Evolutionary conservation across 352 stramenopile species (phyloP).

Genomic region (Pythium rhizo-oryzae): DNA sequence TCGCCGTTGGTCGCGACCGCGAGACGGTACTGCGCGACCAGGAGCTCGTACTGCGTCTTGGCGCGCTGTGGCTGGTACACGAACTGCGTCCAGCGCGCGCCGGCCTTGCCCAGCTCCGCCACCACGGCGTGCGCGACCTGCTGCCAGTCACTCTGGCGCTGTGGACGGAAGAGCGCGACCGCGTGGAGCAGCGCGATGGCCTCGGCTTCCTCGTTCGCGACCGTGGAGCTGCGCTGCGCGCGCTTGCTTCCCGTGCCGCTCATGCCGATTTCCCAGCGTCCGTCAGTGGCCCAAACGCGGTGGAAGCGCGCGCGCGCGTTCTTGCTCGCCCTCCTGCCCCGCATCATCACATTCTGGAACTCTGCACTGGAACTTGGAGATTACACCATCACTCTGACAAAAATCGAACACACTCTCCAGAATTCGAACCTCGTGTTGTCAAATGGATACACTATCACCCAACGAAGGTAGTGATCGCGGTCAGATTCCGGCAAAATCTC

Average conservation of each 20-base stretch:
- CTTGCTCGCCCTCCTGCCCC: too few relatives aligned
- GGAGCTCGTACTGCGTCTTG: slow-evolving; percentile 6
- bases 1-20: not conserved
- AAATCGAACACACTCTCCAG: too few relatives aligned
- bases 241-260: not conserved
- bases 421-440: too few relatives aligned
- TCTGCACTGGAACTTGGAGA: too few relatives aligned
- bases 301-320: too few relatives aligned
- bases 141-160: slow-evolving; percentile 3
- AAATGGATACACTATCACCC: too few relatives aligned
- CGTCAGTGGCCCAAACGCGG: too few relatives aligned
- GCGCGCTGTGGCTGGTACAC: slow-evolving; percentile 1
- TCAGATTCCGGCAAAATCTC: too few relatives aligned
- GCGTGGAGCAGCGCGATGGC: slow-evolving; percentile 10
- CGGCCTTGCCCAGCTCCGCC: not conserved
- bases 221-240: not conserved
- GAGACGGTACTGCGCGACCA: not conserved
- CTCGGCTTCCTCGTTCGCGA: slow-evolving; percentile 8
- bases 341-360: too few relatives aligned
- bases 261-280: not conserved
- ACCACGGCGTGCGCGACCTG: slow-evolving; percentile 10
- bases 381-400: too few relatives aligned
- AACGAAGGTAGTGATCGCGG: too few relatives aligned
- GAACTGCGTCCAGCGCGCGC: not conserved
- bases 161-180: slow-evolving; percentile 3